phyloP scores from a whole-genome alignment of 2,329 filamentous ascomycete species.

The Mariannaea elegans region DNA sequence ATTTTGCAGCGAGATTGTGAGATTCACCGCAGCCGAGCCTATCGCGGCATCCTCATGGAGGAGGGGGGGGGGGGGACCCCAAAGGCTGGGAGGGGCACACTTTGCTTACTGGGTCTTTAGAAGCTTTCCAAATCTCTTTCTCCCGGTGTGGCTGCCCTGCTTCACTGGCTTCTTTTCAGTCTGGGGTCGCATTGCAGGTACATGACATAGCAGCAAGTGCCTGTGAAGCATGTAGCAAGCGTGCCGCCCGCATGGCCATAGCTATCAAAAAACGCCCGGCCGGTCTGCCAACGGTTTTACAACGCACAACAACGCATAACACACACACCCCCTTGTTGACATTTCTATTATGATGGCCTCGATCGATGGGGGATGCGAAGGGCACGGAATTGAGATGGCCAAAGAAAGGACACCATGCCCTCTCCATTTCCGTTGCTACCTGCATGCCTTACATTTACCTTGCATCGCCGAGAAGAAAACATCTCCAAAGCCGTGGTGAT shows the following conservation, averaged over 20 bases:
- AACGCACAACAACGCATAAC: conserved; percentile 14
- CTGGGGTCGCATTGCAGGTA: conserved; percentile 13
- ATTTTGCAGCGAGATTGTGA: conserved; percentile 21
- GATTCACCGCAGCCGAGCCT: conserved; percentile 17
- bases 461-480: neutral
- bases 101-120: neutral
- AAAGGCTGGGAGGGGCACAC: neutral
- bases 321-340: conserved; percentile 6
- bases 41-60: neutral
- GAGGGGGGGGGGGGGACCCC: neutral
- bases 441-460: conserved; percentile 1
- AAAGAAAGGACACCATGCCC: neutral
- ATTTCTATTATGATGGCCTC: neutral
- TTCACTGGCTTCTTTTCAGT: neutral
- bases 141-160: neutral
- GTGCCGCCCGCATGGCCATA: neutral
- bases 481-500: neutral
- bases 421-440: conserved; percentile 13
- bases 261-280: neutral
- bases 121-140: neutral
- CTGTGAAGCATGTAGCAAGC: neutral
- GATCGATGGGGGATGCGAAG: neutral
- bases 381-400: neutral
- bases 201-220: neutral
- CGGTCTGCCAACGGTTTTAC: conserved; percentile 11